phyloP scores from a whole-genome alignment of 192 early-diverging fungal species.

The Coemansia sp. region DNA sequence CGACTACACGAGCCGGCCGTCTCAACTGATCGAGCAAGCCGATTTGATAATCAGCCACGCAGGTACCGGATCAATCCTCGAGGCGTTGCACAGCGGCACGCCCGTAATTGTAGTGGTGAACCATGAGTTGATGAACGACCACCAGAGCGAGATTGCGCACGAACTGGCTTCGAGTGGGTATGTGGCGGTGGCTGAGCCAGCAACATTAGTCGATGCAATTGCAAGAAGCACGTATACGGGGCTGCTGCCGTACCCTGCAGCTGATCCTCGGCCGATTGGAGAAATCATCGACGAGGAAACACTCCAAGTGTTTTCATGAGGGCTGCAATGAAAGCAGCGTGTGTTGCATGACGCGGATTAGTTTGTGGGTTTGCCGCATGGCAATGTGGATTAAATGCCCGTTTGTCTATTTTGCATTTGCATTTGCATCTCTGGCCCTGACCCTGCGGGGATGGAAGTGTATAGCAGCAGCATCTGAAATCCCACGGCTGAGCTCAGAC shows the following conservation, averaged over 20 bases:
- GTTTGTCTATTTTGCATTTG: not conserved
- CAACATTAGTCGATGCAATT: conserved; percentile 18
- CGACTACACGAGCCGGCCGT: conserved; percentile 64
- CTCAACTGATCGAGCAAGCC: conserved; percentile 59
- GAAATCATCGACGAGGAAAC: conserved; percentile 50
- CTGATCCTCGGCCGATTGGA: conserved; percentile 47
- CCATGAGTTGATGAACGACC: conserved; percentile 75
- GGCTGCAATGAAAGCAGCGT: not conserved
- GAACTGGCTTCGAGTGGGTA: conserved; percentile 62
- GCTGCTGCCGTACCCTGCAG: conserved; percentile 38
- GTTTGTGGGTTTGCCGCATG: too few species aligned
- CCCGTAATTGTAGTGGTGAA: conserved; percentile 78
- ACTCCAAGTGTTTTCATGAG: not conserved
- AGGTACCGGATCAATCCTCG: conserved; percentile 86
- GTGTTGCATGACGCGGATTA: not conserved
- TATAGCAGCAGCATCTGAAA: too few species aligned
- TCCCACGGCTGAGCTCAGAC: too few species aligned
- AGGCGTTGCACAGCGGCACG: conserved; percentile 64
- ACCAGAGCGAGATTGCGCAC: conserved; percentile 80
- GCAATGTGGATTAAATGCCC: not conserved
- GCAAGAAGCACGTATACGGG: conserved; percentile 5
- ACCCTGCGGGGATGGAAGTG: not conserved
- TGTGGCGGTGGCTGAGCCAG: conserved; percentile 40
- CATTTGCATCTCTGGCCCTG: not conserved
- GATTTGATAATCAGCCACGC: conserved; percentile 83